These are phyloP conservation scores for Cytospora chrysosperma DNA, from an alignment of 2,329 filamentous ascomycete genomes.

Conservation along the genomic window DNA sequence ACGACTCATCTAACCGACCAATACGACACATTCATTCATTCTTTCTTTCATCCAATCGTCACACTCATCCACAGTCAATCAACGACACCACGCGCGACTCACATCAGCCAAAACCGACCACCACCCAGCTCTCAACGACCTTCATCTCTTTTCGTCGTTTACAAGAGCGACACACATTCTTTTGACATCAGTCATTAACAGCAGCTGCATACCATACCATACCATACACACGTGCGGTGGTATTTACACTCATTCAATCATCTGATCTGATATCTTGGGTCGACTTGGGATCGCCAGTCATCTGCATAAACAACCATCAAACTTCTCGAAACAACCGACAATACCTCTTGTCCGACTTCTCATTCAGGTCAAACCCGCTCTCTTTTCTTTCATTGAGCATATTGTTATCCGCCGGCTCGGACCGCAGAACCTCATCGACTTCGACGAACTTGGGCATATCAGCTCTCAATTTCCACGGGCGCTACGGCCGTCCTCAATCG, in stretches of 20 bases:
- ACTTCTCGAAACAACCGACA: constrained; percentile 6
- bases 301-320: constrained; percentile 4
- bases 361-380: background rate
- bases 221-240: constrained; percentile 2
- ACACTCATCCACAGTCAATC: background rate
- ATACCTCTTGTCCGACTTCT: background rate
- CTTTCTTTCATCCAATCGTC: background rate
- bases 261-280: constrained; percentile 1
- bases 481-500: background rate
- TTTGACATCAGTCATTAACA: constrained; percentile 14
- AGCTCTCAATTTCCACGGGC: background rate
- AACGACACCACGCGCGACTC: background rate
- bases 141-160: constrained; percentile 10
- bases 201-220: constrained; percentile 16
- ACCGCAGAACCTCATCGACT: constrained; percentile 19
- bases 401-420: constrained; percentile 22
- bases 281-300: constrained; percentile 12
- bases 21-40: constrained; percentile 2
- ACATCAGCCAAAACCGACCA: too few species aligned
- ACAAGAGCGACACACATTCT: constrained; percentile 6
- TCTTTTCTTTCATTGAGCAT: constrained; percentile 8
- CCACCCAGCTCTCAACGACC: too few species aligned
- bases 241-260: constrained; percentile 9
- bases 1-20: background rate
- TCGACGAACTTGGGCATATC: constrained; percentile 6